Evolutionary conservation across 1,284 basidiomycete genomes (phyloP), one percentile per base, ranked within the genome.

Genomic region (Cerioporus squamosus): DNA sequence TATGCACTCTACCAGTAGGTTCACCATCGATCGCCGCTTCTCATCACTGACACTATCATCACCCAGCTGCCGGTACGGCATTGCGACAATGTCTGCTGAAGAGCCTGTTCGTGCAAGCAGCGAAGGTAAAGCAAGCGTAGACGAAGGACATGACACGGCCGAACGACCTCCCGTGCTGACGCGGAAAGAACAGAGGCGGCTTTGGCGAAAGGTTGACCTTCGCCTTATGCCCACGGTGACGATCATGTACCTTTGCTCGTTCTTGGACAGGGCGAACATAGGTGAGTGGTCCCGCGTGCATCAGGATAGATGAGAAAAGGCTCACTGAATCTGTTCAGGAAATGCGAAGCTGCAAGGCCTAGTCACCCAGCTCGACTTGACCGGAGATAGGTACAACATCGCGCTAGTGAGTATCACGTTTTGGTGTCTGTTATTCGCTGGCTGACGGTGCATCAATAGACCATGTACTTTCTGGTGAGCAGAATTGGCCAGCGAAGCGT

Each of bases 341-440:
- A 89, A 88, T 62, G 87, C 87, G 0, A 84, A 79, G 63, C 73
- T 89, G 5, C 83, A 87, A 60, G 87, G 87, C 0, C 69, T 88
- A 2, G 64, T 69, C 6, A 78, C 71, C 0, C 78, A 88, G 62
- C 75, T 88, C 0, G 18, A 82, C 53, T 74, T 89, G 29, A 79
- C 73, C 0, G 83, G 84, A 12, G 79, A 85, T 62, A 74, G 77
- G 63, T 89, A 84, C 62, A 88, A 88, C 64, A 82, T 88, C 29
- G 85, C 85, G 0, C 69, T 89, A 64, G 87, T 88, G 24, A 5
- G 72, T 63, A 68, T 66, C 6, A 26, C 9, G 14, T 38, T 17
- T 43, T 12, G 38, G 5, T 40, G 24, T 5, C 17, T 46, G 46
- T 17, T 40, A 39, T 29, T 8, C 26, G 3, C 26, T 26, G 26